A percentile compares a stretch with the other conserved stretches of the same genome.
These are phyloP conservation scores for Nepenthes alata DNA, from an alignment of 179 eudicot species.

Conservation along the genomic window DNA sequence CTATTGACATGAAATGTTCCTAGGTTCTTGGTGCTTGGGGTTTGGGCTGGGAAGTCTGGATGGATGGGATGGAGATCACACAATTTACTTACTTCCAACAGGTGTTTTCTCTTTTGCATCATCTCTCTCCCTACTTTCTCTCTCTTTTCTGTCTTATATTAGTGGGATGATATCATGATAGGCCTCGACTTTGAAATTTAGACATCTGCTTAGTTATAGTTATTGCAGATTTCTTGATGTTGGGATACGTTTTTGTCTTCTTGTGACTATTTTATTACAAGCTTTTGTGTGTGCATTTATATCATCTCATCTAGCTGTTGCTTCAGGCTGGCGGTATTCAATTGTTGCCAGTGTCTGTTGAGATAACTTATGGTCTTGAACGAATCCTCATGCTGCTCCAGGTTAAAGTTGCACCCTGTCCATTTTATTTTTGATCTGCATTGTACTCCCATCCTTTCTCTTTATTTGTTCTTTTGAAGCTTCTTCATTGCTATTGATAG, in stretches of 20 bases:
- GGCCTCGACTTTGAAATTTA: background rate
- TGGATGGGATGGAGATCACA: slow-evolving; percentile 99
- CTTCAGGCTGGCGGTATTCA: slow-evolving; percentile 86
- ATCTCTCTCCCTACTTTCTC: background rate
- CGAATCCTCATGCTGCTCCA: slow-evolving; percentile 94
- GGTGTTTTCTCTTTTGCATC: slow-evolving; percentile 22
- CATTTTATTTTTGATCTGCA: background rate
- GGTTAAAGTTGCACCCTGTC: slow-evolving; percentile 26
- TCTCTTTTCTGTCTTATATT: background rate
- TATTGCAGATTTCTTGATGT: background rate
- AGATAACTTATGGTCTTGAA: slow-evolving; percentile 98
- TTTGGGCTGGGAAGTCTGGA: slow-evolving; percentile 99
- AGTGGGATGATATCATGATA: background rate
- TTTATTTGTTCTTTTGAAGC: slow-evolving; percentile 11
- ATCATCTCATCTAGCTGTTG: background rate
- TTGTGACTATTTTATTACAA: background rate
- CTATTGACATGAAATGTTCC: slow-evolving; percentile 8
- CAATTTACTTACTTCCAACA: slow-evolving; percentile 99
- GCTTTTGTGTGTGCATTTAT: background rate
- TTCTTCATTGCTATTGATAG: slow-evolving; percentile 28
- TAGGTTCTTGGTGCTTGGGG: slow-evolving; percentile 99
- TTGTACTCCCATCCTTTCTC: background rate
- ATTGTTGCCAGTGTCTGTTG: slow-evolving; percentile 86
- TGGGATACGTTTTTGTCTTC: background rate
- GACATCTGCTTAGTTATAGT: background rate